Evolutionary conservation across 306 rosid genomes (phyloP).

Genomic region (Morella rubra): DNA sequence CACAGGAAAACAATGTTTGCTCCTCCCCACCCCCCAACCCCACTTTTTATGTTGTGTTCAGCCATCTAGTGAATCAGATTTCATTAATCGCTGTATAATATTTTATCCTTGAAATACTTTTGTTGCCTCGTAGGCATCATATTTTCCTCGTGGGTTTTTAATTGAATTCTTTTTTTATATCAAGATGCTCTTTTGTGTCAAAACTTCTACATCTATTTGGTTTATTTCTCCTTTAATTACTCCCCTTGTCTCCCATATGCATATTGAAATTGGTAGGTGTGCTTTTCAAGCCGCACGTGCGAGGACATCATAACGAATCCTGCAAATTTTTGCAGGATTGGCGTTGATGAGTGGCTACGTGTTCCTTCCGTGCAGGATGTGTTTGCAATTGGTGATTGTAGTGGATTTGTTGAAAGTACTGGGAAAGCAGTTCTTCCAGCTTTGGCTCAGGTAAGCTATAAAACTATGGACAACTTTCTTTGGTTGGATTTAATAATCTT

Average conservation of each 20-base stretch:
- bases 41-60: not conserved
- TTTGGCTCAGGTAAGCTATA: conserved; percentile 74
- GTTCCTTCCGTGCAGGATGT: conserved; percentile 73
- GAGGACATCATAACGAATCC: not conserved
- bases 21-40: not conserved
- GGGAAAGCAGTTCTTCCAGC: conserved; percentile 87
- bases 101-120: not conserved
- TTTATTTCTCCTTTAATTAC: not conserved
- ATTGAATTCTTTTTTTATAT: not conserved
- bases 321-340: conserved; percentile 64
- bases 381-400: conserved; percentile 89
- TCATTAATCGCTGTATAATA: not conserved
- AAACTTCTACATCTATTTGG: not conserved
- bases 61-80: not conserved
- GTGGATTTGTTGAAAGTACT: conserved; percentile 90
- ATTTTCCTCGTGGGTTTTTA: not conserved
- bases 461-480: not conserved
- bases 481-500: conserved; percentile 11
- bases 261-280: not conserved
- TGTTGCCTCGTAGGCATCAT: not conserved
- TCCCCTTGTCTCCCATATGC: not conserved
- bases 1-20: too few species aligned
- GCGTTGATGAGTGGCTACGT: conserved; percentile 88
- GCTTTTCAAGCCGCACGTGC: not conserved
- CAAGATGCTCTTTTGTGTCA: not conserved